A percentile compares a stretch with the other conserved stretches of the same genome.
These are phyloP conservation scores for Yamagishiella unicocca DNA, from an alignment of 139 green algal species.

Conservation along the genomic window DNA sequence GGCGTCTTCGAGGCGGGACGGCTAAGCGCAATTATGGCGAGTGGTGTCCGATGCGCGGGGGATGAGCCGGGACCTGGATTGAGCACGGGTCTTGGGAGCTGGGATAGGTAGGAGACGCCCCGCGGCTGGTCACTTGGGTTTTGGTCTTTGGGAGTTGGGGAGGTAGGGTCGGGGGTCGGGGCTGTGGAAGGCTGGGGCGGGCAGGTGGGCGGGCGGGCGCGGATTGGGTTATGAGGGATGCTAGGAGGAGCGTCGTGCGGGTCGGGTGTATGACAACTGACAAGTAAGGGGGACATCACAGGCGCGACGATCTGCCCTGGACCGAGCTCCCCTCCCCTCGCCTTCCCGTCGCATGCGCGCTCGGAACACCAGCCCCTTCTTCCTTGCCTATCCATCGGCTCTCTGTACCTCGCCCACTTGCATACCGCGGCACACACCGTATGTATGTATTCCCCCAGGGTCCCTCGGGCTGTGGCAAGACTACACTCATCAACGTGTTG, in stretches of 20 bases:
- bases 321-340: no score
- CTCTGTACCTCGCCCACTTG: background rate
- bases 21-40: constrained; percentile 7
- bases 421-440: no score
- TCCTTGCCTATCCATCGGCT: no score
- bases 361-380: no score
- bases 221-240: background rate
- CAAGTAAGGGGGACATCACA: no score
- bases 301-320: no score
- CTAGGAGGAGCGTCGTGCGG: no score
- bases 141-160: background rate
- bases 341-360: no score
- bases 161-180: background rate
- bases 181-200: background rate
- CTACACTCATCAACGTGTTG: constrained; percentile 57
- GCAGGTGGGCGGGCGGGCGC: background rate
- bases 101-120: background rate
- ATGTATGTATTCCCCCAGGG: no score
- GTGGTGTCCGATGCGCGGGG: background rate
- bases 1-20: constrained; percentile 1
- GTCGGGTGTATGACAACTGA: no score
- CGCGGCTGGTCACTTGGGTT: background rate
- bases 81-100: background rate
- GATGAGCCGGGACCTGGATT: no score
- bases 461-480: constrained; percentile 61